Base-by-base conservation (phyloP, 2,329 filamentous ascomycete species). In the Fusarium keratoplasticum region DNA sequence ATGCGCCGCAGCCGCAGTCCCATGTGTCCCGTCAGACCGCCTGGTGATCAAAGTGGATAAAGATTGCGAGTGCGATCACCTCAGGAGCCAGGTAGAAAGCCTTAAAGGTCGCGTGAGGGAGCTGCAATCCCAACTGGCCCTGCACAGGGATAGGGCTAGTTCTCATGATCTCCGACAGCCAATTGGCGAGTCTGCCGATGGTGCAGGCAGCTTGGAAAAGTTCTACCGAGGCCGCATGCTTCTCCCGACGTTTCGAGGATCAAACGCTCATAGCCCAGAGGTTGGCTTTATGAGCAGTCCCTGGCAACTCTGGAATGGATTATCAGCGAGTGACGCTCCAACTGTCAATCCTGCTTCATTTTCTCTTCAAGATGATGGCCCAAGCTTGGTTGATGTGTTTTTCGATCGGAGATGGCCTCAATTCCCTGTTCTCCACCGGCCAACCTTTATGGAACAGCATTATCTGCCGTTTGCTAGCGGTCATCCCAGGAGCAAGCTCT, bases 391-490 rank as follows among this genome's bases (percentile, higher is more conserved):
- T 10, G 75, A 67, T 1, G 50, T 72, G 13, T 77, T 77, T 38
- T 77, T 77, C 22, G 68, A 76, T 2, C 75, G 72, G 1, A 64
- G 75, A 9, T 77, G 75, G 75, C 70, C 75, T 1, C 75, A 77
- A 13, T 77, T 74, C 5, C 75, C 75, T 8, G 71, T 77, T 1
- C 62, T 77, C 1, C 75, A 77, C 42, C 66, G 69, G n/a, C 75
- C 75, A 0, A 74, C 75, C 0, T 77, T 77, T 5, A 77, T 77
- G 67, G 75, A 77, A 0, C 55, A 67, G 3, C 68, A 77, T n/a
- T 77, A 69, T 6, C 58, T 76, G 13, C 75, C 75, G 0, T 77
- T 74, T 10, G 61, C 57, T 4, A 68, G 65, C 1, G 66, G 70
- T 0, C 61, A 76, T 7, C 5, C 66, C 1, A 27, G 29, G 13